phyloP scores from a whole-genome alignment of 1,284 basidiomycete genomes.

The Porodaedalea pini region DNA sequence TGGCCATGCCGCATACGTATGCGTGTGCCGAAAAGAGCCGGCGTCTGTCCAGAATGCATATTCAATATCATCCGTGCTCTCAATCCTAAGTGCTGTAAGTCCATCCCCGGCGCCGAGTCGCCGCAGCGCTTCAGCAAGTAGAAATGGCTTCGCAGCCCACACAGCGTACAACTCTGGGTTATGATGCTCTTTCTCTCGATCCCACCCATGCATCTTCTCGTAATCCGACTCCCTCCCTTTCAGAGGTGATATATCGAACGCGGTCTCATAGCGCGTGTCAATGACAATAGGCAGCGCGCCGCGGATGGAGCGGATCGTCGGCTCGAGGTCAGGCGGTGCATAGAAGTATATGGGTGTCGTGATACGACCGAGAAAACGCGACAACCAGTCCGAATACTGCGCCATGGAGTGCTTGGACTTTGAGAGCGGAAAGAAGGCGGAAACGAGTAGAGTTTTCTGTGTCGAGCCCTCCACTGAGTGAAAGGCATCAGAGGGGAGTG shows the following conservation, averaged over 20 bases:
- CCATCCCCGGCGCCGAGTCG: not conserved
- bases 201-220: conserved; percentile 38
- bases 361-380: conserved; percentile 39
- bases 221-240: conserved; percentile 34
- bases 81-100: conserved; percentile 19
- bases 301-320: conserved; percentile 31
- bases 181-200: conserved; percentile 41
- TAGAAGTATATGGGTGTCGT: conserved; percentile 51
- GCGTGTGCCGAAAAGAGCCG: conserved; percentile 42
- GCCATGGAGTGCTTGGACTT: conserved; percentile 45
- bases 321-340: conserved; percentile 39
- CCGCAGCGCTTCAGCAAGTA: conserved; percentile 40
- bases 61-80: conserved; percentile 29
- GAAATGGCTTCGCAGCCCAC: conserved; percentile 51
- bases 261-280: conserved; percentile 42
- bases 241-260: conserved; percentile 47
- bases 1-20: conserved; percentile 45
- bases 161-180: conserved; percentile 48
- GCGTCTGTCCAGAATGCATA: conserved; percentile 55
- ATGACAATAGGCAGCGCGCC: conserved; percentile 37
- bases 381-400: conserved; percentile 44
- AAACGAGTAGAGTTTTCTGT: conserved; percentile 42
- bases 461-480: not conserved
- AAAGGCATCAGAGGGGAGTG: not conserved
- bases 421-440: conserved; percentile 47